Evolutionary conservation across 495 filamentous ascomycete genomes (phyloP).

Genomic region (Penicillium verhagenii): DNA sequence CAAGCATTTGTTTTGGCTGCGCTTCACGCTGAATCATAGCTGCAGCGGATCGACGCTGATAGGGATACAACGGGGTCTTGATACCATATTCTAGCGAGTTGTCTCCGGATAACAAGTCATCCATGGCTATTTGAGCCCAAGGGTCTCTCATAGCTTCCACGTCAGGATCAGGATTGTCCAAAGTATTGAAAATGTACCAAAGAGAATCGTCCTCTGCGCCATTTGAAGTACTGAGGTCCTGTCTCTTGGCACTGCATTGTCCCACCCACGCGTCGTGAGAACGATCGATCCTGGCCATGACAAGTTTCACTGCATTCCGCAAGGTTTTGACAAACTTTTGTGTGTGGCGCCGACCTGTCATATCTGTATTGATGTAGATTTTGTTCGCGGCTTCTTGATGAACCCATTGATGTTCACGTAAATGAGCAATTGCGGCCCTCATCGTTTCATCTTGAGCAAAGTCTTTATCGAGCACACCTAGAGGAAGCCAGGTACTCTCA

Average conservation of each 20-base stretch:
- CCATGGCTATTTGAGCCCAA: constrained; percentile 59
- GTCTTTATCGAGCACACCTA: constrained; percentile 13
- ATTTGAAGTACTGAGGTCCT: constrained; percentile 8
- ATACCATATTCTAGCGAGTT: constrained; percentile 56
- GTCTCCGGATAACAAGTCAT: constrained; percentile 51
- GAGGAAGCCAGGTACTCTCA: constrained; percentile 5
- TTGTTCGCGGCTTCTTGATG: too few species aligned
- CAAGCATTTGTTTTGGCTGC: constrained; percentile 60
- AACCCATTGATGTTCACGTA: constrained; percentile 37
- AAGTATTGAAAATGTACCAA: constrained; percentile 82
- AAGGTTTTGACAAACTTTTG: constrained; percentile 38
- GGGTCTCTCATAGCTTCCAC: constrained; percentile 51
- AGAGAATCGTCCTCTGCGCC: constrained; percentile 57
- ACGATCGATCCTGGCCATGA: constrained; percentile 58
- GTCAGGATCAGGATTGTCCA: constrained; percentile 67
- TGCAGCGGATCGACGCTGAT: constrained; percentile 80
- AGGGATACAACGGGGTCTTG: constrained; percentile 66
- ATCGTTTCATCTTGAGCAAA: constrained; percentile 4
- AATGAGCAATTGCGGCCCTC: constrained; percentile 17
- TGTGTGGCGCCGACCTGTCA: constrained; percentile 56
- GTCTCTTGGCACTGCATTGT: constrained; percentile 2
- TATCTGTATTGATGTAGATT: constrained; percentile 66
- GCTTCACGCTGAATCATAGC: constrained; percentile 83
- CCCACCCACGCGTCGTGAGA: constrained; percentile 58
- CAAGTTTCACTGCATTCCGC: constrained; percentile 41